Conservation (phyloP, 257 asterid species). For the Echium plantagineum region DNA sequence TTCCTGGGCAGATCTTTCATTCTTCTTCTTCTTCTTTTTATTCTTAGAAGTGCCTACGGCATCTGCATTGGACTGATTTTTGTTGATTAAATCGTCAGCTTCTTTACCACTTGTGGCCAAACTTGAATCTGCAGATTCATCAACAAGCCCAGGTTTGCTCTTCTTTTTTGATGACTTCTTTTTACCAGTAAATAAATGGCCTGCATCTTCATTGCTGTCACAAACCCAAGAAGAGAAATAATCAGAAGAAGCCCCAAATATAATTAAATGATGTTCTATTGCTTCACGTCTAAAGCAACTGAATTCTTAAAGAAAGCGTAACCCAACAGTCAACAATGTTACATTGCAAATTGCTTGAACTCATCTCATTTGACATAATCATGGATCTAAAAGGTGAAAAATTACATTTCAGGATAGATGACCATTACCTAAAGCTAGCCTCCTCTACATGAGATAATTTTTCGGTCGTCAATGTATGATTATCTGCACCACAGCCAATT, state of each 20-base stretch:
- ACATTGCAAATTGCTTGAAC: not conserved
- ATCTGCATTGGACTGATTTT: constrained; percentile 28
- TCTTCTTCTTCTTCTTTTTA: constrained; percentile 81
- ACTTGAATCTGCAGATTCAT: constrained; percentile 20
- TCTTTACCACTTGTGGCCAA: constrained; percentile 8
- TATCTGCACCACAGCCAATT: not conserved
- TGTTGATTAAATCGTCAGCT: constrained; percentile 7
- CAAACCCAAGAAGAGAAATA: not conserved
- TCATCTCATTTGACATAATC: not conserved
- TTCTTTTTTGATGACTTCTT: constrained; percentile 80
- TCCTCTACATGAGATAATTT: not conserved
- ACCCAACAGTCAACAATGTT: not conserved
- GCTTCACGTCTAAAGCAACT: not conserved
- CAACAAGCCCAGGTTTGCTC: constrained; percentile 25
- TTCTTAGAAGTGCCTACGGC: constrained; percentile 45
- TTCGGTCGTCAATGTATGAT: not conserved
- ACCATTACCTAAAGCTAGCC: not conserved
- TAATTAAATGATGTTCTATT: not conserved
- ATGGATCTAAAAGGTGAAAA: not conserved
- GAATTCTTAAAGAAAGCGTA: not conserved
- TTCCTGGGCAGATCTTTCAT: constrained; percentile 54
- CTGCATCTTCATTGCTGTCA: constrained; percentile 44
- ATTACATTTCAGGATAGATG: not conserved
- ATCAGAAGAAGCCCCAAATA: not conserved
- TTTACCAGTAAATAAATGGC: constrained; percentile 57